Evolutionary conservation across 2,329 filamentous ascomycete genomes (phyloP).

Genomic region (Aspergillus sclerotialis): DNA sequence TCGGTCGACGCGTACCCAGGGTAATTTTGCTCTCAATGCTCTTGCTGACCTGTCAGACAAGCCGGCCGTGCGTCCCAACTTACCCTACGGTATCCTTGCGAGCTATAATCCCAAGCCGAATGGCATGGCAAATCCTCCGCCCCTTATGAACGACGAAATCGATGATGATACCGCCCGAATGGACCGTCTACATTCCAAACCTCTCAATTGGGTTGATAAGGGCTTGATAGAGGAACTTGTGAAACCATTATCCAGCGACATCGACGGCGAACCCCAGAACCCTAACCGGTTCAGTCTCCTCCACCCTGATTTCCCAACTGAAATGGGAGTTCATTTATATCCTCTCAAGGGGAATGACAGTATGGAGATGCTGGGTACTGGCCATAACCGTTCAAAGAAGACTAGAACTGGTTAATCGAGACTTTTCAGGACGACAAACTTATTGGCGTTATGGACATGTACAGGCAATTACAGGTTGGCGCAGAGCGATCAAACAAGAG

Average conservation of each 20-base stretch:
- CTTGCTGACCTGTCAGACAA: constrained; percentile 51
- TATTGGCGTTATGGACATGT: constrained; percentile 1
- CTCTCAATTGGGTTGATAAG: constrained; percentile 35
- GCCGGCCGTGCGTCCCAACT: constrained; percentile 36
- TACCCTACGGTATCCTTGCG: constrained; percentile 41
- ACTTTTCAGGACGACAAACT: no score
- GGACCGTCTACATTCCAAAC: constrained; percentile 31
- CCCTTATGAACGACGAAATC: constrained; percentile 41
- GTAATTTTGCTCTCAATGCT: constrained; percentile 47
- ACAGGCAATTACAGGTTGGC: no score
- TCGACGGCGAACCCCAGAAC: constrained; percentile 24
- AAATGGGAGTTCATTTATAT: constrained; percentile 38
- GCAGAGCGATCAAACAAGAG: no score
- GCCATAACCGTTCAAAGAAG: constrained; percentile 3
- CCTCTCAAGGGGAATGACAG: constrained; percentile 15
- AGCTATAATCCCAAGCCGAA: constrained; percentile 40
- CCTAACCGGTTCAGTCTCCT: constrained; percentile 31
- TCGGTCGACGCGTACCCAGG: constrained; percentile 45
- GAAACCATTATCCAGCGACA: constrained; percentile 22
- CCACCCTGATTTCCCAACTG: constrained; percentile 38
- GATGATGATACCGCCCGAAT: constrained; percentile 40
- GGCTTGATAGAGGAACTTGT: constrained; percentile 34
- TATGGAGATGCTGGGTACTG: constrained; percentile 1
- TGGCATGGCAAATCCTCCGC: constrained; percentile 34
- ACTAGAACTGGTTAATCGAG: background rate